Conservation (phyloP, 176 grass and related monocot genomes). For the Bromus sterilis region DNA sequence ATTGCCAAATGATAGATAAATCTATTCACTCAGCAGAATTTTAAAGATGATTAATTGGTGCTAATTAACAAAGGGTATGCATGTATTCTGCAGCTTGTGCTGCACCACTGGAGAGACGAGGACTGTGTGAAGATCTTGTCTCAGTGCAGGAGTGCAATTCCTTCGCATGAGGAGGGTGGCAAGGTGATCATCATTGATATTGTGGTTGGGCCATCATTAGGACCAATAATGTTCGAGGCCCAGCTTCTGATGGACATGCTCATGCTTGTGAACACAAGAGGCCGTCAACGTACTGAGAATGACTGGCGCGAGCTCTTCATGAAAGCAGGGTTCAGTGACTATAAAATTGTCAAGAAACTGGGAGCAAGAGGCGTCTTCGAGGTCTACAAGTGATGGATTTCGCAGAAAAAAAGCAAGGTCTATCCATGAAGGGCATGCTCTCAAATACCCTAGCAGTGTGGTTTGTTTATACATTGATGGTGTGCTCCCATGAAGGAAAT, state of each 20-base stretch:
- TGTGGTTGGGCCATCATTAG: background rate
- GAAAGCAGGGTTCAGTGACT: conserved; percentile 30
- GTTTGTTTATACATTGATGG: background rate
- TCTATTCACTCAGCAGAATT: background rate
- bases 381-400: background rate
- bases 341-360: conserved; percentile 5
- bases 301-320: conserved; percentile 26
- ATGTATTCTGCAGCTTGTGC: background rate
- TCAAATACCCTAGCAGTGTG: background rate
- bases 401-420: background rate
- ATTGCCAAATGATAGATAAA: background rate
- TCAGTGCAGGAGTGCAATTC: conserved; percentile 26
- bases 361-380: background rate
- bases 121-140: conserved; percentile 30
- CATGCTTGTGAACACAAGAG: conserved; percentile 13
- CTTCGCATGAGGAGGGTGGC: conserved; percentile 1
- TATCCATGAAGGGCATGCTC: background rate
- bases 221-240: conserved; percentile 8
- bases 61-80: background rate
- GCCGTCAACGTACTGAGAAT: conserved; percentile 24
- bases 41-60: background rate
- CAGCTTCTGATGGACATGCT: conserved; percentile 23
- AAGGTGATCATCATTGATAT: conserved; percentile 42
- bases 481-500: background rate
- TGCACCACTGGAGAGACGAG: conserved; percentile 34